These are phyloP conservation scores for Tricladium varicosporioides DNA, from an alignment of 2,329 filamentous ascomycete species.

Conservation along the genomic window DNA sequence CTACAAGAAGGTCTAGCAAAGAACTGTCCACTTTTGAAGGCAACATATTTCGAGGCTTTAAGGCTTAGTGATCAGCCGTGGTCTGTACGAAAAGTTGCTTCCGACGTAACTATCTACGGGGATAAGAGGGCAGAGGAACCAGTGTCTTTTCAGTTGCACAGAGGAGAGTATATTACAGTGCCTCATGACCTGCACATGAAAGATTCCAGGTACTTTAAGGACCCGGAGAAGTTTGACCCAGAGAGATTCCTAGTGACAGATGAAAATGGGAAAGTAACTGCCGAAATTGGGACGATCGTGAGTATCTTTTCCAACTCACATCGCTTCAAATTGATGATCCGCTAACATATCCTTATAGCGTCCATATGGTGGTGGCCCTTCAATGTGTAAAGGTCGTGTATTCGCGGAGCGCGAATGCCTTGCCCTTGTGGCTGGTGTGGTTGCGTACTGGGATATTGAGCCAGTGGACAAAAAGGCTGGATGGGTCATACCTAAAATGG, in stretches of 20 bases:
- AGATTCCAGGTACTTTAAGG: constrained; percentile 39
- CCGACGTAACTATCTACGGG: constrained; percentile 36
- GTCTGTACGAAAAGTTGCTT: constrained; percentile 40
- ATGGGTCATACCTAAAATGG: constrained; percentile 51
- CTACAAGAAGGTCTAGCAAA: constrained; percentile 39
- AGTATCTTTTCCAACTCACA: not conserved
- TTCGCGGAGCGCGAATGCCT: constrained; percentile 51
- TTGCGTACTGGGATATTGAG: constrained; percentile 56
- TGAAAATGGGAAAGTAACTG: constrained; percentile 31
- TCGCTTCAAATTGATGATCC: too few species aligned
- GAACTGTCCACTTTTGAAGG: constrained; percentile 45
- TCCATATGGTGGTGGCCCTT: constrained; percentile 47
- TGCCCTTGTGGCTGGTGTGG: constrained; percentile 48
- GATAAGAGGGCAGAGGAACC: constrained; percentile 24
- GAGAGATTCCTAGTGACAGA: constrained; percentile 45
- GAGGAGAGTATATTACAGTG: constrained; percentile 43
- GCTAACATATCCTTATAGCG: constrained; percentile 12
- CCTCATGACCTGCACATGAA: constrained; percentile 44
- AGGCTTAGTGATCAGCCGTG: constrained; percentile 42
- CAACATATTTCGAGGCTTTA: constrained; percentile 45
- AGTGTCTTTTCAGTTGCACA: constrained; percentile 39
- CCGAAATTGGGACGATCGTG: constrained; percentile 41
- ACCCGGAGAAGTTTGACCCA: constrained; percentile 42
- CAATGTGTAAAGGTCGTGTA: constrained; percentile 48
- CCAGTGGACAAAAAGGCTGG: constrained; percentile 39